These are phyloP conservation scores for Colletotrichum eremochloae DNA, from an alignment of 2,329 filamentous ascomycete genomes.

Conservation along the genomic window DNA sequence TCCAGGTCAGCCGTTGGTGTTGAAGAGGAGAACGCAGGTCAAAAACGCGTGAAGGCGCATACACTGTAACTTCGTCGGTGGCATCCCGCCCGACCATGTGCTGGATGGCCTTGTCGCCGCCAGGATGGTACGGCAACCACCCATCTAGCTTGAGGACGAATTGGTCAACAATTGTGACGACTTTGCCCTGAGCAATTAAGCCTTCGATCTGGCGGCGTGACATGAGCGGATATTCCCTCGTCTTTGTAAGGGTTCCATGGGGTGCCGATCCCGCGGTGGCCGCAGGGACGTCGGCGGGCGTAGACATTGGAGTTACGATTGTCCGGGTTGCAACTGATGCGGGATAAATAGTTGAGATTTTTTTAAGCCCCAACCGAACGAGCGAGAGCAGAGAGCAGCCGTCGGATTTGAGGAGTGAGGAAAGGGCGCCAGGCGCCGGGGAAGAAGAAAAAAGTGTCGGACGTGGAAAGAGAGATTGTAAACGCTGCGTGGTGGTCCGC, in stretches of 20 bases:
- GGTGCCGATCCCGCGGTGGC: constrained; percentile 5
- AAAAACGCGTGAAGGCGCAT: constrained; percentile 53
- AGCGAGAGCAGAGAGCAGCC: neutral
- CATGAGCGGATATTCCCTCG: constrained; percentile 31
- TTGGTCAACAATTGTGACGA: constrained; percentile 84
- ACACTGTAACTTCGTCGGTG: constrained; percentile 94
- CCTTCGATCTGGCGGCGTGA: constrained; percentile 74
- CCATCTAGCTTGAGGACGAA: constrained; percentile 88
- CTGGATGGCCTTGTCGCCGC: constrained; percentile 88
- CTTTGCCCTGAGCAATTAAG: constrained; percentile 84
- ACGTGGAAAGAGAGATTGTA: neutral
- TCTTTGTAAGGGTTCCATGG: constrained; percentile 4
- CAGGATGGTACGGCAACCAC: constrained; percentile 92
- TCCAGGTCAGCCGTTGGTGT: constrained; percentile 13
- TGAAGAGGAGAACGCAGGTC: neutral
- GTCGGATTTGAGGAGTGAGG: neutral
- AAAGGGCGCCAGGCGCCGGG: neutral
- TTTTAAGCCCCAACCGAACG: neutral
- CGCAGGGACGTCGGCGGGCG: neutral
- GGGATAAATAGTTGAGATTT: neutral
- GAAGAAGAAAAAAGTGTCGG: neutral
- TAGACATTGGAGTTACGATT: constrained; percentile 15
- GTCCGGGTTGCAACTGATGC: neutral
- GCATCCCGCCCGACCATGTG: constrained; percentile 96
- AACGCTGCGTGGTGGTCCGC: constrained; percentile 8